Percentiles rank a stretch among this genome's conserved stretches.
These are phyloP conservation scores for Cladorrhinum sp. DNA, from an alignment of 2,329 filamentous ascomycete species.

Conservation along the genomic window DNA sequence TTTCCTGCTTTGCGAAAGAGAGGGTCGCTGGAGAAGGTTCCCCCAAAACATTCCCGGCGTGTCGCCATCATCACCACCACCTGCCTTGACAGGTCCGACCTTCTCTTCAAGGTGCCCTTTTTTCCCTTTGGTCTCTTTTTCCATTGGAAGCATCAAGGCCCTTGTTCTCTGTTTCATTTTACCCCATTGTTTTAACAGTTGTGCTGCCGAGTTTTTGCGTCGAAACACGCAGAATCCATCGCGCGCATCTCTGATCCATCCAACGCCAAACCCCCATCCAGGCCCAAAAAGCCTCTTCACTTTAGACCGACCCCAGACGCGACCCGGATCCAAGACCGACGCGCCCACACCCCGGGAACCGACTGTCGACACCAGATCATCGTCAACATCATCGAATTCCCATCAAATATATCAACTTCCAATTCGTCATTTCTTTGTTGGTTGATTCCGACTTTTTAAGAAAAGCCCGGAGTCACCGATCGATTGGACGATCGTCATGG, in stretches of 20 bases:
- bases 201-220: constrained; percentile 13
- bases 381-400: background rate
- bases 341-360: background rate
- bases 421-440: background rate
- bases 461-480: background rate
- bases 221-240: constrained; percentile 11
- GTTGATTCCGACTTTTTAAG: background rate
- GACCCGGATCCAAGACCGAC: constrained; percentile 6
- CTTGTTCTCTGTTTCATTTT: constrained; percentile 12
- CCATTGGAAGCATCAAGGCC: constrained; percentile 20
- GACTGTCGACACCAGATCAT: background rate
- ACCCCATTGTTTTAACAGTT: constrained; percentile 17
- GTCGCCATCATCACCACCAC: constrained; percentile 23
- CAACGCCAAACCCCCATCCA: constrained; percentile 10
- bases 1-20: constrained; percentile 21
- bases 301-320: constrained; percentile 14
- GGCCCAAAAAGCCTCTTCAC: constrained; percentile 9
- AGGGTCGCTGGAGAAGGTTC: constrained; percentile 17
- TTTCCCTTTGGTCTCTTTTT: constrained; percentile 17
- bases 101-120: constrained; percentile 8
- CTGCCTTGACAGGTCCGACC: constrained; percentile 22
- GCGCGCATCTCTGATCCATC: constrained; percentile 13
- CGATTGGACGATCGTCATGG: constrained; percentile 24
- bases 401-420: constrained; percentile 1
- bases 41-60: constrained; percentile 20